Conservation (phyloP, 495 filamentous ascomycete species). For the Lepraria neglecta region DNA sequence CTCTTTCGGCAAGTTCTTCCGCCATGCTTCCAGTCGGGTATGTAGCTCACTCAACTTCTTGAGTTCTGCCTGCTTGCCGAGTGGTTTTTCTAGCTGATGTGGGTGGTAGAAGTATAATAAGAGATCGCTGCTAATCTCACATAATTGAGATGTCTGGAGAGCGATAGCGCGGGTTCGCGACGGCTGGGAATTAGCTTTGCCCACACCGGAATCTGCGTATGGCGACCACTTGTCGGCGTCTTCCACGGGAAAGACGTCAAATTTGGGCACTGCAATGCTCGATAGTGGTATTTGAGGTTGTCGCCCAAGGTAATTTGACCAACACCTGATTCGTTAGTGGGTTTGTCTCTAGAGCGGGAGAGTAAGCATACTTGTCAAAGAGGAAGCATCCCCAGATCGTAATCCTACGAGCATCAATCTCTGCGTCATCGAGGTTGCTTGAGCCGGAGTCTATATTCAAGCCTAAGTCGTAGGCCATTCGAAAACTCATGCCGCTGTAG, state of each 20-base stretch:
- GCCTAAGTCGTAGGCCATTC: conserved; percentile 95
- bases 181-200: conserved; percentile 64
- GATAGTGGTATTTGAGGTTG: conserved; percentile 76
- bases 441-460: conserved; percentile 77
- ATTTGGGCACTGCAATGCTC: conserved; percentile 76
- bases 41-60: conserved; percentile 92
- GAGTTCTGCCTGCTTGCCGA: conserved; percentile 69
- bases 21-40: conserved; percentile 85
- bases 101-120: conserved; percentile 89
- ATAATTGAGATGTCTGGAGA: conserved; percentile 72
- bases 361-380: conserved; percentile 71
- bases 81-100: conserved; percentile 49
- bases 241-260: conserved; percentile 85
- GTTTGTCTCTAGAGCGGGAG: not conserved
- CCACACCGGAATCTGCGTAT: conserved; percentile 77
- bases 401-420: conserved; percentile 80
- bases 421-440: conserved; percentile 64
- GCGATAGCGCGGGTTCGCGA: conserved; percentile 78
- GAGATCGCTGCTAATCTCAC: conserved; percentile 89
- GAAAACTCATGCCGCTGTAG: conserved; percentile 95
- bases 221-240: conserved; percentile 81
- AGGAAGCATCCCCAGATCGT: conserved; percentile 99
- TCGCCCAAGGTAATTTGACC: conserved; percentile 96
- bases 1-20: conserved; percentile 75
- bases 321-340: conserved; percentile 51